Conservation (phyloP, 2,329 filamentous ascomycete species). For the Microsporum audouinii region DNA sequence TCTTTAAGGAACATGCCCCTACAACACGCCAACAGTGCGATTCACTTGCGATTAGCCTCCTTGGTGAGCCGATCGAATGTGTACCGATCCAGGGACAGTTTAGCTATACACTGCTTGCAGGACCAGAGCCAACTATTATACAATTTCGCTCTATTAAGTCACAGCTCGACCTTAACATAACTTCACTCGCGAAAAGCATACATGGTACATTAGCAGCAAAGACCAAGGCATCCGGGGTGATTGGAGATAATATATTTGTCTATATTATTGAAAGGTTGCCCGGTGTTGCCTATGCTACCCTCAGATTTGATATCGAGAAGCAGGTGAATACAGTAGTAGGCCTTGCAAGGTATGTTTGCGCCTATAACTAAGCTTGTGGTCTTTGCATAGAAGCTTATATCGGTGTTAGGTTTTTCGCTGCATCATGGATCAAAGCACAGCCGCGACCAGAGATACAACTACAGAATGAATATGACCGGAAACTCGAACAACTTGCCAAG, state of each 20-base stretch:
- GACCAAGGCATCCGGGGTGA: slow-evolving; percentile 4
- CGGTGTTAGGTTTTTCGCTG: slow-evolving; percentile 1
- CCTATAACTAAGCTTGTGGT: neutral
- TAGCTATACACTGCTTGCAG: slow-evolving; percentile 8
- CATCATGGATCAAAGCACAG: slow-evolving; percentile 1
- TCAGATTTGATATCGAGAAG: neutral
- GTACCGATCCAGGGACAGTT: slow-evolving; percentile 9
- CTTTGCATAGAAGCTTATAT: slow-evolving; percentile 10
- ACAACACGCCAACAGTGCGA: slow-evolving; percentile 8
- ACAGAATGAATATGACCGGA: neutral
- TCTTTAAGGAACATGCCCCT: slow-evolving; percentile 6
- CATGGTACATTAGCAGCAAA: slow-evolving; percentile 6
- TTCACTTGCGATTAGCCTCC: slow-evolving; percentile 4
- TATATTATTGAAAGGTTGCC: slow-evolving; percentile 8
- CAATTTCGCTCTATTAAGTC: slow-evolving; percentile 9
- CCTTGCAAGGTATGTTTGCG: slow-evolving; percentile 1
- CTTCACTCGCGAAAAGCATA: slow-evolving; percentile 5
- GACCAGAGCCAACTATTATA: neutral
- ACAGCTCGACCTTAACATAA: slow-evolving; percentile 4
- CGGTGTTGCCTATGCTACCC: slow-evolving; percentile 6
- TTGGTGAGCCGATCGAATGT: slow-evolving; percentile 4
- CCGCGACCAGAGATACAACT: slow-evolving; percentile 17
- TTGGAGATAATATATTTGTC: slow-evolving; percentile 4
- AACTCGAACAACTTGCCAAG: slow-evolving; percentile 2
- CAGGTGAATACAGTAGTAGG: slow-evolving; percentile 3